Evolutionary conservation across 1,139 yeast species (phyloP), one percentile per base, ranked within the genome.

Genomic region (Meyerozyma athensensis): DNA sequence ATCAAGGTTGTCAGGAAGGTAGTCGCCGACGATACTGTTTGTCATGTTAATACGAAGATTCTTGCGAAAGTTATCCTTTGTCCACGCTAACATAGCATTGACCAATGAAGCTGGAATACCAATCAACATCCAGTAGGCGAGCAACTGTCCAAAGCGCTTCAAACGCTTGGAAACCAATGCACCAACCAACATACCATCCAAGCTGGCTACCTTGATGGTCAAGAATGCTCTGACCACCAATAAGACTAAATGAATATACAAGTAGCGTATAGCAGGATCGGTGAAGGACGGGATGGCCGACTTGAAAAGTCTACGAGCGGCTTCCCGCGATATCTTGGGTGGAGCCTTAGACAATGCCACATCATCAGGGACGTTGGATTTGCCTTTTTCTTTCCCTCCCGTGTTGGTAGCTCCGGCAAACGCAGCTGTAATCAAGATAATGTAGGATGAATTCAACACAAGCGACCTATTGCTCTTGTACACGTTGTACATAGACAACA

Each of bases 101-200:
- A 86, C 83, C 28, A 85, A 58, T 2, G 96, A 77, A 1, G 96
- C 95, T 0, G 97, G 97, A 5, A 89, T 59, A 5, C 97, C 96
- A 12, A 90, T 68, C 18, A 79, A 53, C 83, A 90, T 78, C 97
- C 97, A 90, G 55, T 78, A 72, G 1, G 77, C 72, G 42, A 89
- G 63, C 33, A 84, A 69, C 46, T 73, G 70, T 39, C 83, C 64
- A 53, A 90, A 90, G 36, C 70, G 71, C 36, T 68, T 68, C 40
- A 89, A 83, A 38, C 74, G 71, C 44, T 84, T 87, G 31, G 83
- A 75, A 23, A 90, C 87, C 45, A 90, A 69, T 2, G 89, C 79
- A 0, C 96, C 89, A 4, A 90, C 96, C 38, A 90, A 66, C 52
- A 72, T 70, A 49, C 97, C 97, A 58, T 90, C 97, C 43, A 90